These are phyloP conservation scores for Trichophyton schoenleinii DNA, from an alignment of 2,329 filamentous ascomycete species.

Conservation along the genomic window DNA sequence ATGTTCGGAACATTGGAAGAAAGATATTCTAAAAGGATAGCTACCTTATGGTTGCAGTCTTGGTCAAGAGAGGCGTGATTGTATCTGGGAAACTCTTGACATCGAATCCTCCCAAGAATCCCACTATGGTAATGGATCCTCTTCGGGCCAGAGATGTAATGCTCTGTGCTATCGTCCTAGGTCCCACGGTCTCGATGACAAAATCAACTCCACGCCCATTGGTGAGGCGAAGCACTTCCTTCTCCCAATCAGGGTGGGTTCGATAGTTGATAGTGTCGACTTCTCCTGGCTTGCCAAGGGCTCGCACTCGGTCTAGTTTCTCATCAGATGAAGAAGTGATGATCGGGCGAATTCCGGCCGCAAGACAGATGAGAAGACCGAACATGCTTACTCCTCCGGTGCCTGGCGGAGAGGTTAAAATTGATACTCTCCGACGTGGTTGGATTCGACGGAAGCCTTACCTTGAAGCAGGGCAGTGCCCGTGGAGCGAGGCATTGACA, in stretches of 20 bases:
- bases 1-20: not conserved
- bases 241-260: conserved; percentile 30
- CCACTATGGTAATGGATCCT: not conserved
- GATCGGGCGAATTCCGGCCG: conserved; percentile 23
- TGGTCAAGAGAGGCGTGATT: conserved; percentile 21
- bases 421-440: not conserved
- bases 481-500: conserved; percentile 25
- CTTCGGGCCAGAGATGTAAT: conserved; percentile 22
- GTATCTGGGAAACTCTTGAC: not conserved
- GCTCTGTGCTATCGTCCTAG: conserved; percentile 38
- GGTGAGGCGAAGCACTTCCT: conserved; percentile 35
- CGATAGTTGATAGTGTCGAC: conserved; percentile 32
- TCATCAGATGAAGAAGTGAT: conserved; percentile 40
- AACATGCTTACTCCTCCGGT: conserved; percentile 35
- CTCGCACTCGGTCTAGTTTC: conserved; percentile 39
- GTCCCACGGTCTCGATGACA: conserved; percentile 35
- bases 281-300: not conserved
- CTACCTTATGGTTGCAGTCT: conserved; percentile 52
- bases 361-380: conserved; percentile 22
- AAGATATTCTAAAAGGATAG: conserved; percentile 31
- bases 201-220: conserved; percentile 38
- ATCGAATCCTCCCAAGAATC: not conserved
- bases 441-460: conserved; percentile 19
- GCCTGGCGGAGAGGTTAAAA: conserved; percentile 38
- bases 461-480: not conserved